A percentile compares a stretch with the other conserved stretches of the same genome.
phyloP scores from a whole-genome alignment of 805 yeast genomes.

The Wickerhamomyces bisporus region DNA sequence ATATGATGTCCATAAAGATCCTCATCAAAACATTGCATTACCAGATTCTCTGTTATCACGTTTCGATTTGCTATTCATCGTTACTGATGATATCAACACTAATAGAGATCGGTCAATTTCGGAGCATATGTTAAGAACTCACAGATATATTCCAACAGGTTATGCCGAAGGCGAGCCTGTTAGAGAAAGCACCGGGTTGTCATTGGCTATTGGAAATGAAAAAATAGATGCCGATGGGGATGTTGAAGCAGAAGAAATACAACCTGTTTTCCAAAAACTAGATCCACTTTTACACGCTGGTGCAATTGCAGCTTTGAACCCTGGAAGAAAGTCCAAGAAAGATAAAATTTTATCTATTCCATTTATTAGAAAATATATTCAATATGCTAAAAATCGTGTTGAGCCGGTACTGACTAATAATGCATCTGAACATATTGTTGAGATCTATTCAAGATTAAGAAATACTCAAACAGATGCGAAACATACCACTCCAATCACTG shows the following conservation, averaged over 20 bases:
- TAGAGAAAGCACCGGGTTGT: slow-evolving; percentile 64
- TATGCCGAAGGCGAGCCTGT: slow-evolving; percentile 90
- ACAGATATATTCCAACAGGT: slow-evolving; percentile 83
- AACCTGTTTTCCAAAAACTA: slow-evolving; percentile 72
- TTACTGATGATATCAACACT: slow-evolving; percentile 90
- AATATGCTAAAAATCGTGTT: slow-evolving; percentile 86
- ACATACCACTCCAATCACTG: slow-evolving; percentile 90
- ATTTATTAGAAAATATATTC: slow-evolving; percentile 86
- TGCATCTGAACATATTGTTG: slow-evolving; percentile 79
- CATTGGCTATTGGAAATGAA: slow-evolving; percentile 77
- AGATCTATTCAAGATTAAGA: slow-evolving; percentile 74
- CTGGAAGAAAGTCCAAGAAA: slow-evolving; percentile 26
- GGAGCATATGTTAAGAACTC: slow-evolving; percentile 93
- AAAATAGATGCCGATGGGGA: slow-evolving; percentile 48
- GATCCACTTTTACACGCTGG: slow-evolving; percentile 82
- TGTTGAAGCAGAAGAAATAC: slow-evolving; percentile 26
- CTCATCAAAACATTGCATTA: slow-evolving; percentile 92
- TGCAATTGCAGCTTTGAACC: slow-evolving; percentile 40
- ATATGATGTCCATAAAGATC: slow-evolving; percentile 92
- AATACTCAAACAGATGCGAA: slow-evolving; percentile 65
- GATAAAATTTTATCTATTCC: slow-evolving; percentile 62
- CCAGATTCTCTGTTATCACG: slow-evolving; percentile 96
- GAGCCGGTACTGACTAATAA: slow-evolving; percentile 72
- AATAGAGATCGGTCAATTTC: slow-evolving; percentile 79
- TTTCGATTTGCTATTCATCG: slow-evolving; percentile 91